A percentile compares a stretch with the other conserved stretches of the same genome.
Evolutionary conservation across 2,329 filamentous ascomycete genomes (phyloP).

Genomic region (Colletotrichum chrysophilum): DNA sequence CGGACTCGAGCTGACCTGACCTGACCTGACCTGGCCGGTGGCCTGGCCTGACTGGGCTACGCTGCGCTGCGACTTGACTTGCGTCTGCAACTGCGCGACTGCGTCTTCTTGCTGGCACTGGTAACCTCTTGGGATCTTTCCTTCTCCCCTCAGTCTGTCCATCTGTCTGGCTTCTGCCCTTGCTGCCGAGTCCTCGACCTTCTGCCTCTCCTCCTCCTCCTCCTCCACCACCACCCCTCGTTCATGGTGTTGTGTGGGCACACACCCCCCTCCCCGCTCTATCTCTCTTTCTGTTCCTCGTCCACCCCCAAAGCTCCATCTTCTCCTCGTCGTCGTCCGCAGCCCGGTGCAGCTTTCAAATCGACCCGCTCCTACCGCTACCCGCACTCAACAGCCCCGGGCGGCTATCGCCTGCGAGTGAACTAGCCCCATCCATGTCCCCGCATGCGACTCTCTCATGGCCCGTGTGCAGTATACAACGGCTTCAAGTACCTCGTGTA

Average conservation of each 20-base stretch:
- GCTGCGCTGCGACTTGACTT: not conserved
- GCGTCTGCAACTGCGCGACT: not conserved
- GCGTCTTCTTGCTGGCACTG: not conserved
- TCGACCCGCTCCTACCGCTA: conserved; percentile 16
- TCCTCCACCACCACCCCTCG: not conserved
- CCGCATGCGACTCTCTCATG: conserved; percentile 13
- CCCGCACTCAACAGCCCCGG: conserved; percentile 16
- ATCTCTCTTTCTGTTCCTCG: not conserved
- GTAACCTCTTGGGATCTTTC: conserved; percentile 6
- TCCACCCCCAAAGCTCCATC: not conserved
- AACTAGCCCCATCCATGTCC: conserved; percentile 14
- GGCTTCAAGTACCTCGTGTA: conserved; percentile 13
- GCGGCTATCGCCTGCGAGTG: conserved; percentile 22
- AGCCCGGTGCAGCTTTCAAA: not conserved
- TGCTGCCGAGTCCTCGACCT: not conserved
- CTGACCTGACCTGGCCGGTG: not conserved
- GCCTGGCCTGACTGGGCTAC: not conserved
- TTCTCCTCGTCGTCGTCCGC: not conserved
- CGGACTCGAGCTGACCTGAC: not conserved
- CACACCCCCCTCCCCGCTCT: not conserved
- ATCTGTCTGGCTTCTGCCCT: not conserved
- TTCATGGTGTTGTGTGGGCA: conserved; percentile 1
- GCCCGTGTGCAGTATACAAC: conserved; percentile 10
- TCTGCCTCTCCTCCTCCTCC: not conserved
- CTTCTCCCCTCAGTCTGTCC: not conserved